Base-by-base conservation (phyloP, 176 grass and related monocot species). In the Dendrocalamus sinicus region DNA sequence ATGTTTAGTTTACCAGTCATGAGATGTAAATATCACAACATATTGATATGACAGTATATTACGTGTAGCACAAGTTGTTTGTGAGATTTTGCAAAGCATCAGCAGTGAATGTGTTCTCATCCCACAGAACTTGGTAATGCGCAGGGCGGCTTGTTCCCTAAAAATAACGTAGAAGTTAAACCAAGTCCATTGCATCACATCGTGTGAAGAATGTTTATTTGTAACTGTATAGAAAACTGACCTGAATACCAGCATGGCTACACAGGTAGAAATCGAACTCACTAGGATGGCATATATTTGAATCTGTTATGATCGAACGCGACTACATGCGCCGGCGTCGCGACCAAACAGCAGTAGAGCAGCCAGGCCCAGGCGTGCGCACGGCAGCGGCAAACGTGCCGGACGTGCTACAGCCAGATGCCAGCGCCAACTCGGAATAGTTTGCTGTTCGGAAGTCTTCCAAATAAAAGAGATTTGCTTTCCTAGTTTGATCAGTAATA, bases 251-350 rank as follows among this genome's bases (percentile, higher is more conserved):
- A 47, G 89, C 89, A 88, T 95, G 91, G 70, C 94, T 95, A 74
- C 91, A 91, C 53, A 95, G 83, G 66, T 91, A 95, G 71, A 95
- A 95, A 86, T 95, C 94, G 39, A 95, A 95, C 28, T 95, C 93
- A 5, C 86, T 95, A n/a, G 91, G 93, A 93, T 95, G 94, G 40
- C 94, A 95, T 30, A 95, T 95, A 73, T 91, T 91, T 14, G 91
- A 89, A 4, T 35, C 2, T 35, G 32, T 35, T 35, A 35, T 35
- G 32, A 4, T 35, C 32, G 32, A 3, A 35, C 32, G 32, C 32
- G 32, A 35, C 32, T 35, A 35, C 32, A 35, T 35, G 32, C 32
- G 32, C 32, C 32, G 32, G 32, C 32, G 32, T 35, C 32, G 32
- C 3, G 32, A 35, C 32, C 32, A 35, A 35, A 35, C 32, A 35